These are phyloP conservation scores for Exophiala alcalophila DNA, from an alignment of 2,329 filamentous ascomycete species.

Conservation along the genomic window DNA sequence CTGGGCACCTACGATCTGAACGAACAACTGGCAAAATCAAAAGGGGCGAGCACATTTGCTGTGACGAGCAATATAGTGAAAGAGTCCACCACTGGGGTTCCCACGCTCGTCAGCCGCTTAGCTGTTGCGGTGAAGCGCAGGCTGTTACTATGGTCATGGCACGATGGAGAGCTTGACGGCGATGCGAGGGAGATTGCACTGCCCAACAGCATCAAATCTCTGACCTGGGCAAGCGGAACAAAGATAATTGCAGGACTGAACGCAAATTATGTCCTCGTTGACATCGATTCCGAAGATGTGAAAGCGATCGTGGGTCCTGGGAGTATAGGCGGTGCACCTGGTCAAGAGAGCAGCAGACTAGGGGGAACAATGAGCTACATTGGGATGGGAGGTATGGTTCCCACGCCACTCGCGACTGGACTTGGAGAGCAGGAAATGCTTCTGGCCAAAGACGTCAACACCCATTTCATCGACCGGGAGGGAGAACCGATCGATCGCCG, in stretches of 20 bases:
- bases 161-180: slow-evolving; percentile 79
- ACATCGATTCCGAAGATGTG: slow-evolving; percentile 70
- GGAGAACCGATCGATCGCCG: slow-evolving; percentile 78
- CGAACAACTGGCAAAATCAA: slow-evolving; percentile 76
- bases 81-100: slow-evolving; percentile 80
- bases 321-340: slow-evolving; percentile 63
- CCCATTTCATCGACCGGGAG: slow-evolving; percentile 80
- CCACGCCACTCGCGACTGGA: slow-evolving; percentile 81
- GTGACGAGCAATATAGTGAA: slow-evolving; percentile 95
- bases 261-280: slow-evolving; percentile 83
- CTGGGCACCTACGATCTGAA: slow-evolving; percentile 78
- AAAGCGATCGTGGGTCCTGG: slow-evolving; percentile 78
- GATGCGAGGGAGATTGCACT: slow-evolving; percentile 75
- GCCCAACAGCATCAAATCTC: slow-evolving; percentile 76
- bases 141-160: slow-evolving; percentile 90
- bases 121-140: slow-evolving; percentile 92
- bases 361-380: slow-evolving; percentile 95
- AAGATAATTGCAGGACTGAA: slow-evolving; percentile 88
- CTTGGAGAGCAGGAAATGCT: slow-evolving; percentile 77
- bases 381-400: slow-evolving; percentile 86
- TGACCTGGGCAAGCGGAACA: slow-evolving; percentile 87
- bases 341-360: slow-evolving; percentile 69
- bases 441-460: slow-evolving; percentile 97
- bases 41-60: slow-evolving; percentile 84
- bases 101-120: slow-evolving; percentile 85